Evolutionary conservation across 768 basidiomycete species (phyloP).

Genomic region (Boletus reticulatus): DNA sequence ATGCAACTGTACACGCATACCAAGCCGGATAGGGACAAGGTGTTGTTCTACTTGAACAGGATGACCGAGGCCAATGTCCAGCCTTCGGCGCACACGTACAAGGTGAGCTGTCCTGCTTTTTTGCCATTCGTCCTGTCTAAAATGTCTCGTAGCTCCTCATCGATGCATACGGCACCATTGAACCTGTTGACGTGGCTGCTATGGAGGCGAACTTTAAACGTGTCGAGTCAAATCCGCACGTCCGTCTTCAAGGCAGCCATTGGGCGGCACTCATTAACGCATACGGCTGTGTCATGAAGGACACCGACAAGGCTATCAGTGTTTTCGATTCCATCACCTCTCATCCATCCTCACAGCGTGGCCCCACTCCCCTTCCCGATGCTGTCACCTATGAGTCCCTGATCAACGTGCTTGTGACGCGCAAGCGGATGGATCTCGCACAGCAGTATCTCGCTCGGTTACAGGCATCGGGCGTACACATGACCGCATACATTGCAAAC

Average conservation of each 20-base stretch:
- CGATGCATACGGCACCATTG: slow-evolving; percentile 83
- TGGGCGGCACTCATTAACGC: slow-evolving; percentile 89
- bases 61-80: slow-evolving; percentile 57
- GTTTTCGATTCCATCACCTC: slow-evolving; percentile 73
- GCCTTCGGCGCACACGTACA: slow-evolving; percentile 93
- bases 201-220: slow-evolving; percentile 78
- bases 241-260: slow-evolving; percentile 50
- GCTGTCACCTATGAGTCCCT: slow-evolving; percentile 88
- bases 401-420: slow-evolving; percentile 80
- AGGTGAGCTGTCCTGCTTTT: slow-evolving; percentile 44
- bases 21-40: slow-evolving; percentile 80
- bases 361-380: slow-evolving; percentile 52
- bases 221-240: slow-evolving; percentile 37
- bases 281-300: slow-evolving; percentile 75
- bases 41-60: slow-evolving; percentile 70
- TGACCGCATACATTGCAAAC: slow-evolving; percentile 96
- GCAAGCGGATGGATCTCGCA: slow-evolving; percentile 76
- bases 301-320: slow-evolving; percentile 72
- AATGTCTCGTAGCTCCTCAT: slow-evolving; percentile 62
- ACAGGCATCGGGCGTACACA: slow-evolving; percentile 60
- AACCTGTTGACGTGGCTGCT: slow-evolving; percentile 69
- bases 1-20: slow-evolving; percentile 94
- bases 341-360: slow-evolving; percentile 43
- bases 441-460: slow-evolving; percentile 65
- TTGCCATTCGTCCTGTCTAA: not conserved